These are phyloP conservation scores for Apiospora pterosperma DNA, from an alignment of 2,329 filamentous ascomycete species.

Conservation along the genomic window DNA sequence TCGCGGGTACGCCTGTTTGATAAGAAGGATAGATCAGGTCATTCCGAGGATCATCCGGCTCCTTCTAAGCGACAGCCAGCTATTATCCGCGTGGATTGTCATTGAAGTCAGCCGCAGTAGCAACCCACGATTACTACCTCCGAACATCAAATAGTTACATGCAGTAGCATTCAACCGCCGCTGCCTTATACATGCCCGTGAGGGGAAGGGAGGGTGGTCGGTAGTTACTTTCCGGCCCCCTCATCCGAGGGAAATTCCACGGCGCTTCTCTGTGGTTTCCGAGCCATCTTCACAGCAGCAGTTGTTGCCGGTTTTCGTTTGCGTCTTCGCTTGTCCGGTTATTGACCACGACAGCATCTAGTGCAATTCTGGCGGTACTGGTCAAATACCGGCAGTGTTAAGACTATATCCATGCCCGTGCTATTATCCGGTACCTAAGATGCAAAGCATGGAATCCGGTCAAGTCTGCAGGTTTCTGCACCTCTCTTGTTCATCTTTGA, in stretches of 20 bases:
- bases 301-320: not conserved
- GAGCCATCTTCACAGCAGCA: not conserved
- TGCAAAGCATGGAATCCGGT: not conserved
- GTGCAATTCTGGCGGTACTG: not conserved
- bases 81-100: too few species aligned
- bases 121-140: too few species aligned
- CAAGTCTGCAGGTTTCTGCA: too few species aligned
- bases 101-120: too few species aligned
- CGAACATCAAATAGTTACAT: too few species aligned
- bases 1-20: too few species aligned
- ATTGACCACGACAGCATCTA: not conserved
- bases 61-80: too few species aligned
- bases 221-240: not conserved
- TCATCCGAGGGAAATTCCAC: not conserved
- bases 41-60: too few species aligned
- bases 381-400: too few species aligned
- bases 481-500: too few species aligned
- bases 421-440: not conserved
- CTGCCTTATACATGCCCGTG: too few species aligned
- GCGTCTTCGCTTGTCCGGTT: not conserved
- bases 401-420: not conserved
- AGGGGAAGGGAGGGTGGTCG: not conserved
- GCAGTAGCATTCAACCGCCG: not conserved
- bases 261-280: not conserved
- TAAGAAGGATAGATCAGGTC: too few species aligned